Evolutionary conservation across 1,139 yeast genomes (phyloP), one percentile per base, ranked within the genome.

Genomic region (Candida sanyaensis): DNA sequence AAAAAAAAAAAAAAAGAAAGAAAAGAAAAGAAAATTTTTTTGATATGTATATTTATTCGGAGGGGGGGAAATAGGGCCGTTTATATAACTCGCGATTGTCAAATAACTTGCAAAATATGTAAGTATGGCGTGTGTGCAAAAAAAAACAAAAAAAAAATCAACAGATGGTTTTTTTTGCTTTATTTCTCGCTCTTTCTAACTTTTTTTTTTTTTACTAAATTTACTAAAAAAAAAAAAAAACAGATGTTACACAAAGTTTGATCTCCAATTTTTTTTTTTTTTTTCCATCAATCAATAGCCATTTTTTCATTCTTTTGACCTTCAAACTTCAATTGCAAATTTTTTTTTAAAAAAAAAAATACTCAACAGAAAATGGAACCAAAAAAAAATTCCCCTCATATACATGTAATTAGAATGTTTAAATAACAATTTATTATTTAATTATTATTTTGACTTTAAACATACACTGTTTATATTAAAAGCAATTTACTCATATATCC

Each of bases 361-460:
- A 5, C 38, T 36, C 38, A 36, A 36, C 38, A 36, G 38, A 36
- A 36, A 36, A 36, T 36, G 28, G 29, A 36, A 36, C 29, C 38
- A 36, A 36, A 36, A 36, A 36, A 36, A 24, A 33, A 33, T 36
- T 36, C 38, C 38, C 38, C 38, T 36, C 38, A 23, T 23, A 36
- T 12, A n/a, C n/a, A 2, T 8, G 30, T 28, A 28, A 28, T 28
- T 12, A 17, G 21, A 17, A 17, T 17, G 21, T 17, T 17, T 17
- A 17, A 17, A 17, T 5, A n/a, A n/a, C 7, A 31, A 31, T 26
- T 8, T 8, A 24, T 5, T 24, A 26, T 26, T 26, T 17, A 17
- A 2, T 17, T 17, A 17, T 17, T 17, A 2, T 17, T 17, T 17
- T 17, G 3, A 17, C 21, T 17, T 17, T 17, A 17, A 17, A 17